phyloP scores from a whole-genome alignment of 345 rosid genomes.

The Raphanus sativus region DNA sequence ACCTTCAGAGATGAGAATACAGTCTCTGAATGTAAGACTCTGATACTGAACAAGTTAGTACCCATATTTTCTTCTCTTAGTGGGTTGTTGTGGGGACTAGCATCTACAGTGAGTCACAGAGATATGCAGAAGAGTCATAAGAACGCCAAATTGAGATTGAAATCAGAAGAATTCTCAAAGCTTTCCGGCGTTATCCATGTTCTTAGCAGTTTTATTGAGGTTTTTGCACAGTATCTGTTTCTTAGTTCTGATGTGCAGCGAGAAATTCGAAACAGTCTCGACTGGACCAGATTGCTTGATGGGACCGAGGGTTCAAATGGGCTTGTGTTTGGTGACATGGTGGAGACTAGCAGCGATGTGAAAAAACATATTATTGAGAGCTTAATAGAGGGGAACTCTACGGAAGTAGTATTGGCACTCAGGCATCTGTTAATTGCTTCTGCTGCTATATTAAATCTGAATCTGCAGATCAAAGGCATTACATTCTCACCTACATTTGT shows the following conservation, averaged over 20 bases:
- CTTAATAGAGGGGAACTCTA: constrained; percentile 58
- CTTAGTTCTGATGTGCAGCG: constrained; percentile 40
- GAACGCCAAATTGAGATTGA: constrained; percentile 45
- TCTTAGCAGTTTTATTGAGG: constrained; percentile 48
- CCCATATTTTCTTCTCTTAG: constrained; percentile 58
- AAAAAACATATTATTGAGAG: constrained; percentile 47
- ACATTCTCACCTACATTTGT: constrained; percentile 47
- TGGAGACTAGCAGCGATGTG: constrained; percentile 30
- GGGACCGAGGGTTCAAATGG: constrained; percentile 29
- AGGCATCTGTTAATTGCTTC: constrained; percentile 72
- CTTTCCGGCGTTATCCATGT: constrained; percentile 39
- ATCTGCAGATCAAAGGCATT: constrained; percentile 45
- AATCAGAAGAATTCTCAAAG: constrained; percentile 44
- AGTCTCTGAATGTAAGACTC: constrained; percentile 36
- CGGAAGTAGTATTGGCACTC: constrained; percentile 56
- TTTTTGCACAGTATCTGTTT: constrained; percentile 43
- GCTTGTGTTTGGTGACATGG: constrained; percentile 40
- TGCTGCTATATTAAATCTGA: constrained; percentile 70
- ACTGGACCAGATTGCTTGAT: constrained; percentile 39
- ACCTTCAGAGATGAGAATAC: constrained; percentile 33
- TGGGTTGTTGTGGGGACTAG: constrained; percentile 87
- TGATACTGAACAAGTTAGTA: constrained; percentile 49
- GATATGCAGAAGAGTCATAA: constrained; percentile 40
- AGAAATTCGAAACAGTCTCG: constrained; percentile 33
- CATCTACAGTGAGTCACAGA: constrained; percentile 50